Base-by-base conservation (phyloP, 2,329 filamentous ascomycete species). In the Fusarium torreyae region DNA sequence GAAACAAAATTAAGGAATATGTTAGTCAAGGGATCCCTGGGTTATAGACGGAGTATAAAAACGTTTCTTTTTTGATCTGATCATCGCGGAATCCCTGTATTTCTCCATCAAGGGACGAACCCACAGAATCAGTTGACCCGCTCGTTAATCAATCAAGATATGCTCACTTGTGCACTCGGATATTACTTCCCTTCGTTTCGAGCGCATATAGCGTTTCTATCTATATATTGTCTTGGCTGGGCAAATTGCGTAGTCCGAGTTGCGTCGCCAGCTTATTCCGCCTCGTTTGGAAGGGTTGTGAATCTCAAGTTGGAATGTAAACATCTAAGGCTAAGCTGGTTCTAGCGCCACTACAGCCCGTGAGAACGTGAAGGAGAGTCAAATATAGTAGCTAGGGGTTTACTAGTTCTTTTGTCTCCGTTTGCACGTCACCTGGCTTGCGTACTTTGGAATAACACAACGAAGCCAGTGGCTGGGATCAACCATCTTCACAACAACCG, bases 251-350 rank as follows among this genome's bases (percentile, higher is more conserved):
- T 13, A 44, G 45, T 22, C 31, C 31, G 20, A 18, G 51, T 26
- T 8, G 7, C 22, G 22, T 24, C 22, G 22, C 22, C 22, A 24
- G 22, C 14, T 33, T 17, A 18, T 49, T 13, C 15, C 31, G 24
- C 43, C 45, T n/a, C 26, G 18, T 24, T 24, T 24, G 26, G 7
- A 17, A 63, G 42, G 43, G 26, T 39, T 22, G 48, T 18, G 22
- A 49, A 43, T 61, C 17, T 45, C 14, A 26, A 22, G 34, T 28
- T 64, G 61, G 61, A 64, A 63, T 64, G 61, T 20, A 33, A 59
- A 18, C 18, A 6, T 14, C 36, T 36, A 26, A 31, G 43, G 52
- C 48, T 39, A 38, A 50, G 36, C 18, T 42, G 34, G 40, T 28
- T 22, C 45, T 6, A 13, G 49, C 33, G 57, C 43, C 34, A 36